Percentiles rank a stretch among this genome's conserved stretches.
These are phyloP conservation scores for Nectriaceae sp. DNA, from an alignment of 2,329 filamentous ascomycete genomes.

Conservation along the genomic window DNA sequence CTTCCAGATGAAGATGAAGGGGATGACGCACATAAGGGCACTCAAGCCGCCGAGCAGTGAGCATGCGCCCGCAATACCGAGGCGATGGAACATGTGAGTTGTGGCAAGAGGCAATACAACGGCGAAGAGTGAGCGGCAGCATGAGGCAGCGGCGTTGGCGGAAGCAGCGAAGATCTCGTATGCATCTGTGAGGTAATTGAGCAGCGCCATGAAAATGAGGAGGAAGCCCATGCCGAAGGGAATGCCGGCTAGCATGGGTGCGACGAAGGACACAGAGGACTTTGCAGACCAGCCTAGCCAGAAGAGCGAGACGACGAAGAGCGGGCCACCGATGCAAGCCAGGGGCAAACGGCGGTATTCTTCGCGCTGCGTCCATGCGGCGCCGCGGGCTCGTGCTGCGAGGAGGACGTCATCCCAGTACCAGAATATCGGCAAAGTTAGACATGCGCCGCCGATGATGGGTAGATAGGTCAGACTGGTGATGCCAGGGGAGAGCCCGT, in stretches of 20 bases:
- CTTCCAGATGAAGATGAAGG: constrained; percentile 57
- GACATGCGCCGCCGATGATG: constrained; percentile 63
- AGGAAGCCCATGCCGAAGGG: constrained; percentile 64
- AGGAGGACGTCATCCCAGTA: constrained; percentile 63
- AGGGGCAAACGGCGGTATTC: constrained; percentile 72
- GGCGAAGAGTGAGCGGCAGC: constrained; percentile 89
- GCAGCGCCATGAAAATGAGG: constrained; percentile 63
- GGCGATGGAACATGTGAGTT: constrained; percentile 47
- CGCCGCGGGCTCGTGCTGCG: constrained; percentile 49
- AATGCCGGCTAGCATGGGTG: constrained; percentile 61
- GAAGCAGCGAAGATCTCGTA: constrained; percentile 69
- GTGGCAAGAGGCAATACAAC: constrained; percentile 66
- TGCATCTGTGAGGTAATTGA: constrained; percentile 68
- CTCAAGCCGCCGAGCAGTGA: constrained; percentile 54
- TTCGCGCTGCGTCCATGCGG: constrained; percentile 61
- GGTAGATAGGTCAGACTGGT: constrained; percentile 70
- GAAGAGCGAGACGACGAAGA: constrained; percentile 58
- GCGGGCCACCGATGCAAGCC: constrained; percentile 68
- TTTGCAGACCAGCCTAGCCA: constrained; percentile 64
- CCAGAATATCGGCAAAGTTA: constrained; percentile 63
- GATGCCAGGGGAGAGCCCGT: constrained; percentile 63
- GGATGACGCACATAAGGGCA: constrained; percentile 51
- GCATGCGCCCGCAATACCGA: constrained; percentile 53
- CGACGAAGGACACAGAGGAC: constrained; percentile 49
- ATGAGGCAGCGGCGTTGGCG: constrained; percentile 83